A percentile compares a stretch with the other conserved stretches of the same genome.
Conservation (phyloP, 495 filamentous ascomycete species). For the Aspergillus kassunensis region DNA sequence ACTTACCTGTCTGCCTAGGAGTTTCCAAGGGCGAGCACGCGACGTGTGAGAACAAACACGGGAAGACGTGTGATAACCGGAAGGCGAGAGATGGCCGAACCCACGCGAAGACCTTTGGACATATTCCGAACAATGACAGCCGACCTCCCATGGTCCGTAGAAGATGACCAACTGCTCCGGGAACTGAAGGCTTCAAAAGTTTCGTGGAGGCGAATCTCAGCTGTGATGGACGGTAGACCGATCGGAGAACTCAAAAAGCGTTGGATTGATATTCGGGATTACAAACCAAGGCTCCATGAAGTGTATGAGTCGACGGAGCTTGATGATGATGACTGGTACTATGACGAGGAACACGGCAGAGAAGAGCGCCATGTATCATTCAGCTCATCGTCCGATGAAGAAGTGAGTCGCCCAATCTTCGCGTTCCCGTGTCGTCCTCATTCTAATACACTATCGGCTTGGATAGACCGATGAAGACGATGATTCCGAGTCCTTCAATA, state of each 20-base stretch:
- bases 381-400: slow-evolving; percentile 5
- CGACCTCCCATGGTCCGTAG: slow-evolving; percentile 15
- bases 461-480: slow-evolving; percentile 4
- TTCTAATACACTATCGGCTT: not conserved
- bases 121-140: not conserved
- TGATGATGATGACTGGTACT: not conserved
- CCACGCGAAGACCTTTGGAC: not conserved
- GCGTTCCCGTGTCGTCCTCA: not conserved
- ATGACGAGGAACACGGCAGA: not conserved
- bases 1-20: not conserved
- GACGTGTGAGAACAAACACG: too few species aligned
- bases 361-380: slow-evolving; percentile 16
- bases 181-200: slow-evolving; percentile 19
- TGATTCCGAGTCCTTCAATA: not conserved
- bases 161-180: slow-evolving; percentile 21
- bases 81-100: not conserved
- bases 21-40: not conserved
- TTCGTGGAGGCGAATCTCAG: slow-evolving; percentile 25
- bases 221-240: slow-evolving; percentile 14
- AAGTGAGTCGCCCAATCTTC: slow-evolving; percentile 3
- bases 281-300: not conserved
- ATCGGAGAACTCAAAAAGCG: slow-evolving; percentile 21
- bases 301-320: not conserved
- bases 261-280: slow-evolving; percentile 13
- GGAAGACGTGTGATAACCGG: not conserved